Evolutionary conservation across 1,284 basidiomycete species (phyloP).

Genomic region (Ceratobasidium sp.): DNA sequence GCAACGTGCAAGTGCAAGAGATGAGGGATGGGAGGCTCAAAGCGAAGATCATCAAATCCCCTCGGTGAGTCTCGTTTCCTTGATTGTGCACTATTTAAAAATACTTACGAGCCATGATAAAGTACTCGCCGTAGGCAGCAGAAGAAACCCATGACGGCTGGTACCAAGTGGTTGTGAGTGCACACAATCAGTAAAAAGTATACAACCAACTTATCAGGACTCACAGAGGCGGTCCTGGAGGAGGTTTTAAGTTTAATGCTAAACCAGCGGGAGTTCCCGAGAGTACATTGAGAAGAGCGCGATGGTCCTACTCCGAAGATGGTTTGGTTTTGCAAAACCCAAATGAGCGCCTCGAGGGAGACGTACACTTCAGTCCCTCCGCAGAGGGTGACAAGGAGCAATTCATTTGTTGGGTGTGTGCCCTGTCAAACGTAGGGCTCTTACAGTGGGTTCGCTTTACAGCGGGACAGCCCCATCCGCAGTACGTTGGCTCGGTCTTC

Average conservation of each 20-base stretch:
- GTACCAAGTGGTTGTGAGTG: neutral
- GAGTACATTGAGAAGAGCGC: neutral
- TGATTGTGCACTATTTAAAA: too few species aligned
- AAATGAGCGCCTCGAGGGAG: neutral
- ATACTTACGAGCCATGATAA: too few species aligned
- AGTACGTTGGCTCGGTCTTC: neutral
- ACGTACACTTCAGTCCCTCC: neutral
- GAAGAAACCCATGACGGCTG: neutral
- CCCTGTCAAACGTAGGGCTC: neutral
- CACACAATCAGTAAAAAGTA: neutral
- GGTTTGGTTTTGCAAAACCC: neutral
- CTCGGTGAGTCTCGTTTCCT: too few species aligned
- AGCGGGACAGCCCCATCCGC: neutral
- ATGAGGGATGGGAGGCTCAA: neutral
- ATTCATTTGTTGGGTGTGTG: neutral
- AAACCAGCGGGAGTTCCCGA: neutral
- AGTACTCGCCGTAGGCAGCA: too few species aligned
- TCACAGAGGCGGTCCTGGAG: neutral
- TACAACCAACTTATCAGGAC: neutral
- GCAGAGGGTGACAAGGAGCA: neutral
- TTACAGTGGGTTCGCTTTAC: neutral
- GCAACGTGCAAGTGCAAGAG: too few species aligned
- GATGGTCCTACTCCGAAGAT: slow-evolving; percentile 11
- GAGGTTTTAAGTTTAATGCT: neutral
- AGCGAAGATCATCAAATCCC: neutral